Evolutionary conservation across 352 stramenopile species (phyloP).

Genomic region (Globisporangium cylindrosporum): DNA sequence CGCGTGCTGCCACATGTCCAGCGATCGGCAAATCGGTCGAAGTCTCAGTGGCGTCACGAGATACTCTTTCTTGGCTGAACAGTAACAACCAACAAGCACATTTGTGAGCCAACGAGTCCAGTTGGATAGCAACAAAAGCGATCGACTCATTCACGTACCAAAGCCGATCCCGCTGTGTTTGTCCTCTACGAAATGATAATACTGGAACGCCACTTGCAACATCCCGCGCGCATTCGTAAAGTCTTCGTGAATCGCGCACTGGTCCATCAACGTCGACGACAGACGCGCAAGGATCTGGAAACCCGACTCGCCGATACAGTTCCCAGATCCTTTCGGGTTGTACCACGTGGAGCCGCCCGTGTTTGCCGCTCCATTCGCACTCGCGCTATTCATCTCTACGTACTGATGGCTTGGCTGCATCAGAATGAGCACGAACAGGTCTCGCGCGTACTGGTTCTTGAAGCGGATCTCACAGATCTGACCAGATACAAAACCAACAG

Average conservation of each 20-base stretch:
- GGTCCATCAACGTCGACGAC: conserved; percentile 61
- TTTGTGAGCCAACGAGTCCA: not conserved
- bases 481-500: not conserved
- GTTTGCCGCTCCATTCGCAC: conserved; percentile 18
- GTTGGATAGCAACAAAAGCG: not conserved
- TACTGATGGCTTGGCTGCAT: conserved; percentile 84
- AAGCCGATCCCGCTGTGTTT: conserved; percentile 71
- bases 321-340: conserved; percentile 79
- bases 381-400: conserved; percentile 36
- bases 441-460: conserved; percentile 65
- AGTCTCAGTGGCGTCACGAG: conserved; percentile 55
- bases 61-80: conserved; percentile 80
- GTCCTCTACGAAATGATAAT: conserved; percentile 79
- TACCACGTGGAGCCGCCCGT: conserved; percentile 55
- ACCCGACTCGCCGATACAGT: conserved; percentile 65
- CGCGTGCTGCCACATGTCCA: conserved; percentile 85
- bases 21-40: conserved; percentile 66
- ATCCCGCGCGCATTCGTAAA: conserved; percentile 79
- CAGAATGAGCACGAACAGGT: conserved; percentile 84
- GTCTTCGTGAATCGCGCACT: conserved; percentile 74
- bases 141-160: conserved; percentile 33
- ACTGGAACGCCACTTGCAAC: conserved; percentile 75
- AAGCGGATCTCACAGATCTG: conserved; percentile 62
- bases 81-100: not conserved
- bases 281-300: conserved; percentile 64